phyloP scores from a whole-genome alignment of 2,329 filamentous ascomycete genomes.

The Aureobasidium zeae region DNA sequence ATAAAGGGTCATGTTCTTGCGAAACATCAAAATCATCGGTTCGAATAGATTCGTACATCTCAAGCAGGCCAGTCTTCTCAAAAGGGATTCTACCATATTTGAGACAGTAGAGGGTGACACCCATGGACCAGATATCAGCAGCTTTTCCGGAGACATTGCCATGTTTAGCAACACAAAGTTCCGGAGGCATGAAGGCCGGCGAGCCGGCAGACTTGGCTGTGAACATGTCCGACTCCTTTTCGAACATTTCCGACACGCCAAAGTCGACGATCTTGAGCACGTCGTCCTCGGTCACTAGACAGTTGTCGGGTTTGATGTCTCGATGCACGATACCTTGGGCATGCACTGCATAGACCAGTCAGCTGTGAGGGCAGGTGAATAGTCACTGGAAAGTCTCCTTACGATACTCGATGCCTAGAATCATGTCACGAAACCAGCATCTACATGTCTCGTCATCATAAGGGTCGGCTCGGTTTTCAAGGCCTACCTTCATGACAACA shows the following conservation, averaged over 20 bases:
- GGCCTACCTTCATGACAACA: slow-evolving; percentile 87
- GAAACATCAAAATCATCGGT: slow-evolving; percentile 56
- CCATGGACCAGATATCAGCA: slow-evolving; percentile 98
- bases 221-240: slow-evolving; percentile 77
- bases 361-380: not conserved
- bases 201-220: slow-evolving; percentile 90
- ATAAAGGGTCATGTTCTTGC: slow-evolving; percentile 54
- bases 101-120: slow-evolving; percentile 85
- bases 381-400: slow-evolving; percentile 31
- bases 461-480: slow-evolving; percentile 73
- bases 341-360: slow-evolving; percentile 53
- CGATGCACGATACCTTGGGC: slow-evolving; percentile 90
- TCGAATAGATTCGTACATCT: slow-evolving; percentile 83
- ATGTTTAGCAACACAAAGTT: slow-evolving; percentile 79
- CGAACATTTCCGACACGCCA: slow-evolving; percentile 98
- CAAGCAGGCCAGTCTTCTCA: slow-evolving; percentile 65
- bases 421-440: slow-evolving; percentile 89
- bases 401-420: slow-evolving; percentile 90
- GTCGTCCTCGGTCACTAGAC: slow-evolving; percentile 79
- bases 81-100: slow-evolving; percentile 86
- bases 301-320: slow-evolving; percentile 97
- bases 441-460: slow-evolving; percentile 76
- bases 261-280: slow-evolving; percentile 97
- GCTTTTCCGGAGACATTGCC: slow-evolving; percentile 80
- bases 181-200: slow-evolving; percentile 87